A percentile compares a stretch with the other conserved stretches of the same genome.
These are phyloP conservation scores for Solanum hybrid DNA, from an alignment of 305 asterid species.

Conservation along the genomic window DNA sequence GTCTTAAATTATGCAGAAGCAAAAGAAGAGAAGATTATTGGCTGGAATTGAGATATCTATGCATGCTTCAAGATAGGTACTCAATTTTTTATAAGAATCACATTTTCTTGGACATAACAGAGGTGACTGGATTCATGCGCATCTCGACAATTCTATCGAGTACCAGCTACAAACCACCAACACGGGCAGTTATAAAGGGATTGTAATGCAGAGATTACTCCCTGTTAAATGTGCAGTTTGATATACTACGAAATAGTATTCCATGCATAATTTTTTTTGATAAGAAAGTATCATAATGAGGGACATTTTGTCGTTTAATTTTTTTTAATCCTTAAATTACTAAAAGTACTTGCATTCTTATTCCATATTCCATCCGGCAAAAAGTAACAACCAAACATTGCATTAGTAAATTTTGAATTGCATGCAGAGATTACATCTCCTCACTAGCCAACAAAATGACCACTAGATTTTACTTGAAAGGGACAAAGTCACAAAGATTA, in stretches of 20 bases:
- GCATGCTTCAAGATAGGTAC: background rate
- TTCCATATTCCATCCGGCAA: background rate
- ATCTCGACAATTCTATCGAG: background rate
- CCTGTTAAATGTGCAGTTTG: background rate
- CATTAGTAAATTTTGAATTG: background rate
- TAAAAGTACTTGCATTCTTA: background rate
- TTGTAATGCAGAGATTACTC: background rate
- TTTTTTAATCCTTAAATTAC: background rate
- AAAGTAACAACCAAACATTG: background rate
- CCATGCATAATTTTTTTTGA: background rate
- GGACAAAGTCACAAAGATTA: background rate
- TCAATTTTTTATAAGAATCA: background rate
- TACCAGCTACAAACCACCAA: background rate
- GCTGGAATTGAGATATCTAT: background rate
- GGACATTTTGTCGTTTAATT: background rate
- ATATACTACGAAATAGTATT: background rate
- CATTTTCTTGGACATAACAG: background rate
- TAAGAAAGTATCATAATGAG: background rate
- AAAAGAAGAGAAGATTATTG: background rate
- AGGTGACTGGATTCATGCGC: background rate
- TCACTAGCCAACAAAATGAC: background rate
- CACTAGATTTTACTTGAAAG: background rate
- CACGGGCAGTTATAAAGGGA: background rate
- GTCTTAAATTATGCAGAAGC: background rate
- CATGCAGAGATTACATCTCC: background rate